These are phyloP conservation scores for Quercus bicolor DNA, from an alignment of 306 rosid genomes.

Conservation along the genomic window DNA sequence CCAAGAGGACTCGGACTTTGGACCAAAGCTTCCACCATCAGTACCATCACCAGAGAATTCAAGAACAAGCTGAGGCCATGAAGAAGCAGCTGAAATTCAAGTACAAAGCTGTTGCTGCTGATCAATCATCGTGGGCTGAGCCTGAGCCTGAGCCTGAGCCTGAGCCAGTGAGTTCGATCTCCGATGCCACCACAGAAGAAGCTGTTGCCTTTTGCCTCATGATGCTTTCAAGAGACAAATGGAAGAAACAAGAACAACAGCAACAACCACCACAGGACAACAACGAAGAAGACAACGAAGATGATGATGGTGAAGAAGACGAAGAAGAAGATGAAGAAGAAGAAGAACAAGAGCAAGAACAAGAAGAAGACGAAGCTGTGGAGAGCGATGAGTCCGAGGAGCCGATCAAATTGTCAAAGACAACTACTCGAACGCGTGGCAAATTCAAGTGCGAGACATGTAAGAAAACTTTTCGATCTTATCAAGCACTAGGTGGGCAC, in stretches of 20 bases:
- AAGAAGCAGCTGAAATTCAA: neutral
- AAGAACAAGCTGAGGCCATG: constrained; percentile 1
- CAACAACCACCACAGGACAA: neutral
- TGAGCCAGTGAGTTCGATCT: constrained; percentile 68
- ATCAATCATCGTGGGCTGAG: constrained; percentile 36
- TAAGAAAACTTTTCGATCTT: constrained; percentile 70
- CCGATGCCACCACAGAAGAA: constrained; percentile 71
- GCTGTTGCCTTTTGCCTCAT: constrained; percentile 78
- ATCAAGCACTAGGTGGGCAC: constrained; percentile 92
- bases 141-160: constrained; percentile 69
- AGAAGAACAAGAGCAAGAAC: constrained; percentile 11
- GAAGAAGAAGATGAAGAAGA: constrained; percentile 35
- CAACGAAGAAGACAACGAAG: neutral
- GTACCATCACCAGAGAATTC: neutral
- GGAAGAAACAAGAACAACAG: constrained; percentile 35
- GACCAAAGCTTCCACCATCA: constrained; percentile 5
- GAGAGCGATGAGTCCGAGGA: constrained; percentile 55
- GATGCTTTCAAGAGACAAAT: constrained; percentile 77
- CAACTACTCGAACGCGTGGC: constrained; percentile 22
- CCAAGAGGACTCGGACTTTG: constrained; percentile 52
- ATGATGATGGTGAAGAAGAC: neutral
- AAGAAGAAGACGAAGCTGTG: constrained; percentile 25
- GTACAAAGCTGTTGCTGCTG: constrained; percentile 24
- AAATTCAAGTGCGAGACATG: constrained; percentile 93
- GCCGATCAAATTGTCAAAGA: constrained; percentile 30